phyloP scores from a whole-genome alignment of 106 monocot genomes.

The Posidonia australis region DNA sequence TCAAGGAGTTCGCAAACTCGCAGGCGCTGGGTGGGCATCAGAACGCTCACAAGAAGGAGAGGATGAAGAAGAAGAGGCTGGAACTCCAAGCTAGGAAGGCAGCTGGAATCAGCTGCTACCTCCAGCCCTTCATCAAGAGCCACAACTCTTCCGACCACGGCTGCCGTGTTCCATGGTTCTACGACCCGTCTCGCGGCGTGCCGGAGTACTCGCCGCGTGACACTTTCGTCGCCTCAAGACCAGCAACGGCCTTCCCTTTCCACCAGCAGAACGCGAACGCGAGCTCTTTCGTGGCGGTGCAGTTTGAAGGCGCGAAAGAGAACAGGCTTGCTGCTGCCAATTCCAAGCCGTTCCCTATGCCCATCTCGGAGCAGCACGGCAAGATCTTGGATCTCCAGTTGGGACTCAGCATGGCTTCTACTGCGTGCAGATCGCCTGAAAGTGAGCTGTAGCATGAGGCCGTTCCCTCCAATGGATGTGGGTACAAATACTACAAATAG shows the following conservation, averaged over 20 bases:
- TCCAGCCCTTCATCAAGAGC: constrained; percentile 38
- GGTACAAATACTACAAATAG: too few relatives aligned
- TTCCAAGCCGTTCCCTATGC: too few relatives aligned
- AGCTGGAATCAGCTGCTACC: constrained; percentile 21
- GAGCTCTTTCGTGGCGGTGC: neutral
- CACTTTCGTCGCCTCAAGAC: too few relatives aligned
- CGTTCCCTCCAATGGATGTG: too few relatives aligned
- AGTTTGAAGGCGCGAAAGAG: neutral
- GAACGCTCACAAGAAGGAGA: constrained; percentile 83
- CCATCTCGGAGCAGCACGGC: neutral
- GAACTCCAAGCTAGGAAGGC: constrained; percentile 42
- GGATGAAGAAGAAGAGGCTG: constrained; percentile 54
- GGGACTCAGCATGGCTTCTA: neutral
- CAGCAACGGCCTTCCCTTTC: neutral
- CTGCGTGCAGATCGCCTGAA: neutral
- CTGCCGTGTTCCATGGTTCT: constrained; percentile 1
- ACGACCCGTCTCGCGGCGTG: neutral
- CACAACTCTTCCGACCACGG: constrained; percentile 5
- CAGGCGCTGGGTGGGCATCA: constrained; percentile 78
- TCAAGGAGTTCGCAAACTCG: constrained; percentile 53
- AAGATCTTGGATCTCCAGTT: neutral
- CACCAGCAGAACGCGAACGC: neutral
- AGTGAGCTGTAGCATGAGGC: neutral
- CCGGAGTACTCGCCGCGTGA: neutral
- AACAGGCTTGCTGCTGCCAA: neutral